Evolutionary conservation across 495 filamentous ascomycete genomes (phyloP).

Genomic region (Amniculicola lignicola): DNA sequence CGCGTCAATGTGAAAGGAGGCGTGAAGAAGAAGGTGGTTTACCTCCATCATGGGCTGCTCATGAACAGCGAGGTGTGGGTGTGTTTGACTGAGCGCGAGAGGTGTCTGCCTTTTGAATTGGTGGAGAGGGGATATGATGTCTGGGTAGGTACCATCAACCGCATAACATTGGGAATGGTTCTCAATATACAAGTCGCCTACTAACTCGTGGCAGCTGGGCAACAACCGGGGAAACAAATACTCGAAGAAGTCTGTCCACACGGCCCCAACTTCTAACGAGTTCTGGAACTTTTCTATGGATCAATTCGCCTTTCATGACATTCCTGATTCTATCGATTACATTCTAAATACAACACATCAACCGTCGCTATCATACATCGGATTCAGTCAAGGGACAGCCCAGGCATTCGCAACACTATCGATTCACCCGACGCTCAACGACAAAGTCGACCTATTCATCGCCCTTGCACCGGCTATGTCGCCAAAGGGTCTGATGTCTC

Average conservation of each 20-base stretch:
- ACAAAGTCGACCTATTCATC: conserved; percentile 93
- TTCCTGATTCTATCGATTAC: conserved; percentile 89
- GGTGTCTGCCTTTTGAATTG: conserved; percentile 81
- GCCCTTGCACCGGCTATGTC: conserved; percentile 97
- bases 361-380: conserved; percentile 87
- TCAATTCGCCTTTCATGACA: conserved; percentile 96
- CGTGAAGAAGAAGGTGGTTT: conserved; percentile 79
- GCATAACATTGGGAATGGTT: not conserved
- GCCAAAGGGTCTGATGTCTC: conserved; percentile 82
- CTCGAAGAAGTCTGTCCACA: conserved; percentile 81
- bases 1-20: conserved; percentile 68
- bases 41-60: conserved; percentile 91
- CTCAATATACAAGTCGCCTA: not conserved
- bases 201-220: conserved; percentile 57
- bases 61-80: conserved; percentile 99
- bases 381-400: conserved; percentile 94
- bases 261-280: conserved; percentile 65
- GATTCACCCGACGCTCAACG: conserved; percentile 87
- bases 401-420: conserved; percentile 95
- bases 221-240: conserved; percentile 99
- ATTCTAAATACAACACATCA: conserved; percentile 80
- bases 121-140: conserved; percentile 95
- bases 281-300: conserved; percentile 99
- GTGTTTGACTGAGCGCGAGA: conserved; percentile 79
- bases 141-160: conserved; percentile 61